Base-by-base conservation (phyloP, 257 asterid species). In the Nicotiana sylvestris region DNA sequence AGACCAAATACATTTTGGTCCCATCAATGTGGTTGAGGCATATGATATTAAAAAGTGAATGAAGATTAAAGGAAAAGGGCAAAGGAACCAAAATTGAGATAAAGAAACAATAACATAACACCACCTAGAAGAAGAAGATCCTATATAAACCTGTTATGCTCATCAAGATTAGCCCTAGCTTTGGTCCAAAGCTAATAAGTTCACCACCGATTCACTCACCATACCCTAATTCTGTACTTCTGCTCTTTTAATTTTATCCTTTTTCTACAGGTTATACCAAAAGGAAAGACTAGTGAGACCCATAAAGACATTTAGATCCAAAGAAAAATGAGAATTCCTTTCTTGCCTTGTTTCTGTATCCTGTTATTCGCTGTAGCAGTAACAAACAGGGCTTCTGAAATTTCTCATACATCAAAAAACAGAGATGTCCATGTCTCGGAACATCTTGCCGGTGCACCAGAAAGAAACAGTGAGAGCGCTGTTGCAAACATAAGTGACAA, bases 311-410 rank as follows among this genome's bases (percentile, higher is more conserved):
- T 60, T 60, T 78, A 25, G 35, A 25, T 35, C 51, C 18, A 62
- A 53, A 2, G 18, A 35, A 81, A 77, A 61, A 86, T 83, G 81
- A 83, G 68, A 79, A 87, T 83, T 89, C 18, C 58, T 25, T 74
- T 33, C 33, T 70, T 81, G 35, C 81, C 78, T 39, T 84, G 88
- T 83, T 29, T 92, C 43, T n/a, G 78, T 69, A 57, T 85, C 81
- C 66, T 91, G 27, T 27, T 86, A 3, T 86, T 32, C 62, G 35
- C 82, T 68, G 66, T 77, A 9, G 56, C 78, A n/a, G 80, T 86
- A 25, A 2, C 83, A 76, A 57, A 80, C 61, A 76, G n/a, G 18
- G 88, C 88, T 85, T 83, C 78, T 56, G 84, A 74, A 81, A 69
- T 81, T 81, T 25, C 80, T 81, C 86, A 18, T 35, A 74, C 9